These are phyloP conservation scores for Cerrena zonata DNA, from an alignment of 1,284 basidiomycete genomes.

Conservation along the genomic window DNA sequence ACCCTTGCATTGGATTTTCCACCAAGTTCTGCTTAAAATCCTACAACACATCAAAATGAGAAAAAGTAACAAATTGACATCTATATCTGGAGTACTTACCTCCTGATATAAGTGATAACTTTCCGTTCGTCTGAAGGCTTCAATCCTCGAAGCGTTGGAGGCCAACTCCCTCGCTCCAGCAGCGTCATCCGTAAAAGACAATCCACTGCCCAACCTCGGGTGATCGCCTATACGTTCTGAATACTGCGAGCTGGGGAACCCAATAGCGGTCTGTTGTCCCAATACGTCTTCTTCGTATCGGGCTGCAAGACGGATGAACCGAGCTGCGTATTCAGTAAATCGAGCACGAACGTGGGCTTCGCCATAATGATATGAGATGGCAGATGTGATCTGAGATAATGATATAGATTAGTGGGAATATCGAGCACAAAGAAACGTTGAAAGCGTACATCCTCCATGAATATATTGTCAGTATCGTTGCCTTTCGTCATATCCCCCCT, in stretches of 20 bases:
- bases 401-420: background rate
- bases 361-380: slow-evolving; percentile 71
- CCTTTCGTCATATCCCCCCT: slow-evolving; percentile 49
- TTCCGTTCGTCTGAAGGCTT: slow-evolving; percentile 71
- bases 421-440: background rate
- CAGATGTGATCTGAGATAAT: slow-evolving; percentile 50
- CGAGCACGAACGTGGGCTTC: slow-evolving; percentile 74
- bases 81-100: slow-evolving; percentile 35
- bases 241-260: slow-evolving; percentile 48
- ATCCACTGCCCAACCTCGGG: slow-evolving; percentile 58
- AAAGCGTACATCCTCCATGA: slow-evolving; percentile 78
- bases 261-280: slow-evolving; percentile 57
- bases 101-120: slow-evolving; percentile 57
- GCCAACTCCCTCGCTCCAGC: slow-evolving; percentile 55
- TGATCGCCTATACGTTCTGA: slow-evolving; percentile 33
- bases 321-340: slow-evolving; percentile 69
- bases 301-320: slow-evolving; percentile 73
- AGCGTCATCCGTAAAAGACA: slow-evolving; percentile 62
- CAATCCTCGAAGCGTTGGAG: slow-evolving; percentile 68
- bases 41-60: slow-evolving; percentile 28
- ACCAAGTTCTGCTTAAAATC: slow-evolving; percentile 47
- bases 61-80: background rate
- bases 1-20: slow-evolving; percentile 48
- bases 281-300: slow-evolving; percentile 72
- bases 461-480: slow-evolving; percentile 73